Base-by-base conservation (phyloP, 805 yeast species). In the Limtongia smithiae region DNA sequence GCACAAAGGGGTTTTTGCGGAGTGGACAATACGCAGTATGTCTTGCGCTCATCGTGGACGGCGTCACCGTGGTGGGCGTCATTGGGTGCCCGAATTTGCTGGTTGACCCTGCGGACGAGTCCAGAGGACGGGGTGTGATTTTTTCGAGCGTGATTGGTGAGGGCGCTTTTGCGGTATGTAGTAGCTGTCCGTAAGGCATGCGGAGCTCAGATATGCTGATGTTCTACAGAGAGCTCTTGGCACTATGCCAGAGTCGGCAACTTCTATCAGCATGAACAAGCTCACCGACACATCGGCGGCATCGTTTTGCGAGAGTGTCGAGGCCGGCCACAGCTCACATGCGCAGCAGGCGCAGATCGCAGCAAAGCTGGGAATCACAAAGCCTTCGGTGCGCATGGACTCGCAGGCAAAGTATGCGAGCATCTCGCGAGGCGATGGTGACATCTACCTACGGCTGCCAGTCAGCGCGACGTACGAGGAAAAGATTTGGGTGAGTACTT, bases 11-110 rank as follows among this genome's bases (percentile, higher is more conserved):
- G 0, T 93, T 93, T 65, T 71, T 93, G 46, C 76, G 99, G 63
- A 95, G 96, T 40, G 97, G 90, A 57, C 99, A 93, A 65, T 93
- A 88, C 67, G 97, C 98, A 1, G 95, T 93, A 1, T 93, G 99
- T 65, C 72, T 93, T 38, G 97, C 95, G 0, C 71, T 93, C 58
- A 82, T 93, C 40, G 94, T 81, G 27, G 84, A 90, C 62, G 95
- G 96, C 12, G 73, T 78, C 42, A 95, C 88, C 1, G 81, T 83
- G 53, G 75, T 93, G 41, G 98, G 98, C 43, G 94, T 86, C 22
- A 86, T 93, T 67, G 98, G 97, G 0, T 91, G 97, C 68, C 99
- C 99, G 28, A 93, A 93, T 65, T 71, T 94, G 50, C 81, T 83
- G 2, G 79, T 73, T 39, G 74, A 71, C 37, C 68, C 79, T 22